Evolutionary conservation across 768 basidiomycete genomes (phyloP).

Genomic region (Tylopilus rubrobrunneus): DNA sequence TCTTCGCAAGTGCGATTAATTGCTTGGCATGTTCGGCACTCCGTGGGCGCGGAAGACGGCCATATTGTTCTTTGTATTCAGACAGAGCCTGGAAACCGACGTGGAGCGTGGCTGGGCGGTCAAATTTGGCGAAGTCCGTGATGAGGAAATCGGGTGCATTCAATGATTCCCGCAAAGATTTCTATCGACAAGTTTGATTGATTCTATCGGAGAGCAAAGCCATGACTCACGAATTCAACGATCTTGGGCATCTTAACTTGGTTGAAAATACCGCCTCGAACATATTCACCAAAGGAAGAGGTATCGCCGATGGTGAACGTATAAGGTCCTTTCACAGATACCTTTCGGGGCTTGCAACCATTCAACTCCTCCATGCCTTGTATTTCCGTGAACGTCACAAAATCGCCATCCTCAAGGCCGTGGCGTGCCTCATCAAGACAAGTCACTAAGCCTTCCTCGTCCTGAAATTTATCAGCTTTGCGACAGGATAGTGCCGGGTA

Average conservation of each 20-base stretch:
- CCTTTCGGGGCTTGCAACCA: constrained; percentile 84
- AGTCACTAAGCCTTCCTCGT: constrained; percentile 87
- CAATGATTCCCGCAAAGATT: constrained; percentile 87
- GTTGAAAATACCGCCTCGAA: constrained; percentile 88
- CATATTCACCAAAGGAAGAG: constrained; percentile 69
- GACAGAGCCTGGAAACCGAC: constrained; percentile 93
- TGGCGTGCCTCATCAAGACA: constrained; percentile 97
- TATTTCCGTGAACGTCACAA: constrained; percentile 93
- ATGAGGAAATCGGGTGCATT: constrained; percentile 82
- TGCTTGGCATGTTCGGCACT: constrained; percentile 74
- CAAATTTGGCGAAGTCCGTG: constrained; percentile 97
- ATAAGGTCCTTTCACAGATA: constrained; percentile 94
- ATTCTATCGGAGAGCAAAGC: background rate
- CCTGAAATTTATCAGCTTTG: constrained; percentile 40
- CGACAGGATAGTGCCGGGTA: background rate
- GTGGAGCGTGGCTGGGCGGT: constrained; percentile 86
- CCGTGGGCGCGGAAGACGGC: constrained; percentile 76
- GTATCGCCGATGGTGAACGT: constrained; percentile 97
- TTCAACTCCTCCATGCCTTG: constrained; percentile 94
- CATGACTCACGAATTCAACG: constrained; percentile 76
- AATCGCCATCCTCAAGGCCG: constrained; percentile 98
- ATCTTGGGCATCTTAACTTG: constrained; percentile 99
- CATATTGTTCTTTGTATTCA: constrained; percentile 60
- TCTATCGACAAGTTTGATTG: constrained; percentile 45
- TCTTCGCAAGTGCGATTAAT: constrained; percentile 75